Evolutionary conservation across 805 yeast species (phyloP).

Genomic region (Yarrowia divulgata): DNA sequence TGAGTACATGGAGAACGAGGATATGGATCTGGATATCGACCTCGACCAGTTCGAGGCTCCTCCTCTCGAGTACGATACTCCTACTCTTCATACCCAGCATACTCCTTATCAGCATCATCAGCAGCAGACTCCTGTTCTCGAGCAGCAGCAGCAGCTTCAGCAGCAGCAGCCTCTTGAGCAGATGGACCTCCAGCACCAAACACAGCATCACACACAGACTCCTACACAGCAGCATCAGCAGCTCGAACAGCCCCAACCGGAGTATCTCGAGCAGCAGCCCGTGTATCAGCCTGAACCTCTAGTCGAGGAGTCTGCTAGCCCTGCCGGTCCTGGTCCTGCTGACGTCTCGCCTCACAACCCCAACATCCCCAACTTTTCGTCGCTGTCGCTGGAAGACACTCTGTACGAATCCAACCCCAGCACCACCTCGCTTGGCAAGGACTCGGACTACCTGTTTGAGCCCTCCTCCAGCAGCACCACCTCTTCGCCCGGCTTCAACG

Average conservation of each 20-base stretch:
- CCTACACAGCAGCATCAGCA: neutral
- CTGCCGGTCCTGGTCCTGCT: neutral
- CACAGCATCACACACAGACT: neutral
- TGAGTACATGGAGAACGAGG: conserved; percentile 39
- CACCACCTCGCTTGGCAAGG: conserved; percentile 8
- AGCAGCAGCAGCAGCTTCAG: neutral
- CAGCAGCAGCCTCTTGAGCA: conserved; percentile 4
- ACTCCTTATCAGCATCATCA: conserved; percentile 13
- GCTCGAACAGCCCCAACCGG: conserved; percentile 1
- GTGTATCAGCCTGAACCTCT: conserved; percentile 3
- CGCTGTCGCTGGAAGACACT: conserved; percentile 30
- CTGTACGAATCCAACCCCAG: conserved; percentile 27
- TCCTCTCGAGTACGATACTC: conserved; percentile 36
- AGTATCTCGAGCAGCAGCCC: neutral
- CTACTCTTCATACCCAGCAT: conserved; percentile 28
- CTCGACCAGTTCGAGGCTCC: conserved; percentile 39
- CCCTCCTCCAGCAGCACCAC: conserved; percentile 22
- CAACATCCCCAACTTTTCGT: conserved; percentile 13
- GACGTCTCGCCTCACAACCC: conserved; percentile 27
- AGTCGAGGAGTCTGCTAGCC: conserved; percentile 16
- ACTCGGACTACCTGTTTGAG: conserved; percentile 35
- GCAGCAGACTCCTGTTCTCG: conserved; percentile 6
- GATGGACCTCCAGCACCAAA: conserved; percentile 5
- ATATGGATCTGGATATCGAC: conserved; percentile 39
- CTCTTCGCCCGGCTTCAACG: conserved; percentile 26